Evolutionary conservation across 345 rosid genomes (phyloP).

Genomic region (Luvunga scandens): DNA sequence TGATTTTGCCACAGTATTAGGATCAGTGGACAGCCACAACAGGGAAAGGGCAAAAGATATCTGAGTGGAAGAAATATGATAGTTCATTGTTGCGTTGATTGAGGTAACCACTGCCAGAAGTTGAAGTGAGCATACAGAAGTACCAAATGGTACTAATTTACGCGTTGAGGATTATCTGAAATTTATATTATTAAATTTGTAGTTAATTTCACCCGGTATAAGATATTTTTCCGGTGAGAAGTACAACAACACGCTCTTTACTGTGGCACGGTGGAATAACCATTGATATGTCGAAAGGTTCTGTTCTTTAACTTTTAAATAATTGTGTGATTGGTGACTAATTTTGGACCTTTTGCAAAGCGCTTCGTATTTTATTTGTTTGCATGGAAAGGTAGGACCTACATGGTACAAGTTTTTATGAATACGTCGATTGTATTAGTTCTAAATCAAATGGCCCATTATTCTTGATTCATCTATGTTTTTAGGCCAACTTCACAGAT

Average conservation of each 20-base stretch:
- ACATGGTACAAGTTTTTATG: neutral
- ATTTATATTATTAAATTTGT: too few relatives aligned
- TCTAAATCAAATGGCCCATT: neutral
- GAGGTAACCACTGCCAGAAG: too few relatives aligned
- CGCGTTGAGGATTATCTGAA: too few relatives aligned
- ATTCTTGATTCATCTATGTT: neutral
- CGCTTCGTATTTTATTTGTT: neutral
- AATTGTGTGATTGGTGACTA: neutral
- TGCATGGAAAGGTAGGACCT: slow-evolving; percentile 1
- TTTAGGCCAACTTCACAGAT: neutral
- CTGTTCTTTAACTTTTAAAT: neutral
- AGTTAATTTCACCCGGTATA: too few relatives aligned
- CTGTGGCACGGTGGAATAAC: neutral
- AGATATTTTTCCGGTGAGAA: too few relatives aligned
- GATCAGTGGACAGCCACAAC: neutral
- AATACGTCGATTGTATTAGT: neutral
- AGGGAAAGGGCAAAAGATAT: neutral
- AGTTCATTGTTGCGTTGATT: too few relatives aligned
- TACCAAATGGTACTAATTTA: too few relatives aligned
- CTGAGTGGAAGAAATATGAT: neutral
- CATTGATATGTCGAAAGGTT: neutral
- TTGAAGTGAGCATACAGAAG: neutral
- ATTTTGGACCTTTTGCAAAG: neutral
- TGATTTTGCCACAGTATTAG: neutral
- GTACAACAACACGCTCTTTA: too few relatives aligned